Conservation (phyloP, 495 filamentous ascomycete species). For the Penicillium cinerascens region DNA sequence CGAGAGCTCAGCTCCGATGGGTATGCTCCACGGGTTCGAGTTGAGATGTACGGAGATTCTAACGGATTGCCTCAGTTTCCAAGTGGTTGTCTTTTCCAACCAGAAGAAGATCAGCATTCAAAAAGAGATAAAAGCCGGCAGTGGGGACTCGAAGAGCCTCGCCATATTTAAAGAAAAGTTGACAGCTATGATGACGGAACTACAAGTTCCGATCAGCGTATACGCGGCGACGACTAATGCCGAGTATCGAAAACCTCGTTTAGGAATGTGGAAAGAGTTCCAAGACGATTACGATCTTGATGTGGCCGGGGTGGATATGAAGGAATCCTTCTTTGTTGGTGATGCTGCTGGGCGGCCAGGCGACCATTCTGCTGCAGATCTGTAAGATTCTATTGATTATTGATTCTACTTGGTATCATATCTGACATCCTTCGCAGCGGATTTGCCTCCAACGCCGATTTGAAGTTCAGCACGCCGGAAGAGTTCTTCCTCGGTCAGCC, state of each 20-base stretch:
- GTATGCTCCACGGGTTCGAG: constrained; percentile 39
- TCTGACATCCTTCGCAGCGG: constrained; percentile 36
- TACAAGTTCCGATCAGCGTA: constrained; percentile 73
- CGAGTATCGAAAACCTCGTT: constrained; percentile 78
- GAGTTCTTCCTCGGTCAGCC: constrained; percentile 79
- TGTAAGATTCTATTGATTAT: constrained; percentile 38
- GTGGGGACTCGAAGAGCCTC: constrained; percentile 59
- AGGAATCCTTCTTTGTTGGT: constrained; percentile 78
- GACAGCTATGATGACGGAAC: constrained; percentile 59
- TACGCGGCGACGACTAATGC: constrained; percentile 85
- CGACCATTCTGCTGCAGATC: constrained; percentile 77
- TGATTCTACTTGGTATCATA: neutral
- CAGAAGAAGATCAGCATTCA: constrained; percentile 77
- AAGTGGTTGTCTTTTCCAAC: constrained; percentile 79
- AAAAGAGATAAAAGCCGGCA: constrained; percentile 65
- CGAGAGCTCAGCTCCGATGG: constrained; percentile 66
- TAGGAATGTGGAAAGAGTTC: constrained; percentile 87
- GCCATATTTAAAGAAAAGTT: constrained; percentile 76
- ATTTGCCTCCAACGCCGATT: constrained; percentile 76
- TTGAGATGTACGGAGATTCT: neutral
- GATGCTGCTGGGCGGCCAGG: constrained; percentile 71
- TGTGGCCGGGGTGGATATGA: constrained; percentile 59
- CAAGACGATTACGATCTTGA: constrained; percentile 68
- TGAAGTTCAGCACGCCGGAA: constrained; percentile 81
- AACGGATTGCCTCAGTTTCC: constrained; percentile 51